phyloP scores from a whole-genome alignment of 345 rosid species.

The Linum tenue region DNA sequence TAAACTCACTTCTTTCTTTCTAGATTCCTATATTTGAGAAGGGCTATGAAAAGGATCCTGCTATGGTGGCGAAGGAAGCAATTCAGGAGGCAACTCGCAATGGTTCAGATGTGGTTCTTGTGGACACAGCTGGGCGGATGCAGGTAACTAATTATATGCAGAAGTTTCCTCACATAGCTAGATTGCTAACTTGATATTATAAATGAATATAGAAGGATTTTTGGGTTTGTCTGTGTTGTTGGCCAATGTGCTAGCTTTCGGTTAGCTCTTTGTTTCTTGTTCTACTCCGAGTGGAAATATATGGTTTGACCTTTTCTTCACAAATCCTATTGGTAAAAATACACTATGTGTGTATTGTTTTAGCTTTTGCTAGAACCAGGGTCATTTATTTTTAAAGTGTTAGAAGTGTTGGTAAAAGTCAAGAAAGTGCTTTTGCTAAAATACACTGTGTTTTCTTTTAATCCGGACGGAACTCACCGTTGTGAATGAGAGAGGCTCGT shows the following conservation, averaged over 20 bases:
- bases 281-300: background rate
- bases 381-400: too few species aligned
- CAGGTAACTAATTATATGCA: slow-evolving; percentile 34
- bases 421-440: too few species aligned
- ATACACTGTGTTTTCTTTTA: too few species aligned
- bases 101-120: slow-evolving; percentile 94
- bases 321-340: too few species aligned
- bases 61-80: slow-evolving; percentile 95
- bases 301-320: background rate
- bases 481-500: too few species aligned
- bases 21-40: slow-evolving; percentile 96
- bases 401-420: too few species aligned
- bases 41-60: slow-evolving; percentile 98
- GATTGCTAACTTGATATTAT: background rate
- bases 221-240: background rate
- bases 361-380: too few species aligned
- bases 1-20: slow-evolving; percentile 8
- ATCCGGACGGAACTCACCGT: too few species aligned
- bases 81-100: slow-evolving; percentile 78
- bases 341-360: too few species aligned
- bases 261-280: background rate
- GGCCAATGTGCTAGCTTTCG: background rate
- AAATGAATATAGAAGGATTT: background rate
- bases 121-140: slow-evolving; percentile 99
- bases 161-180: background rate